A percentile compares a stretch with the other conserved stretches of the same genome.
These are phyloP conservation scores for Wickerhamiella shivajii DNA, from an alignment of 805 yeast genomes.

Conservation along the genomic window DNA sequence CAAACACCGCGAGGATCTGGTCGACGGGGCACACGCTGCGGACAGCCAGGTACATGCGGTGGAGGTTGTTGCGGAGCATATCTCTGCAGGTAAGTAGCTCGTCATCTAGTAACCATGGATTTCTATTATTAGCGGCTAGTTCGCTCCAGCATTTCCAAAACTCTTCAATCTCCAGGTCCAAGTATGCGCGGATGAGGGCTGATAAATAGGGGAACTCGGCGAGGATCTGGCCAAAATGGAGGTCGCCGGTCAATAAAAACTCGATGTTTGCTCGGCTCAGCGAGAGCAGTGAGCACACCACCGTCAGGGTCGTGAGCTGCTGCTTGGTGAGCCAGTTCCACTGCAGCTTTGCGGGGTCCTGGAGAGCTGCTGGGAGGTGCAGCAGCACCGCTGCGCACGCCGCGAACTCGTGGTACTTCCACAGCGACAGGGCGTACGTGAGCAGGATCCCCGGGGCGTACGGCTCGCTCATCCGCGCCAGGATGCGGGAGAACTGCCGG, in stretches of 20 bases:
- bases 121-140: background rate
- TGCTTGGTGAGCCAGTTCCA: constrained; percentile 5
- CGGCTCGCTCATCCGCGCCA: background rate
- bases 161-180: constrained; percentile 1
- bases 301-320: background rate
- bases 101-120: background rate
- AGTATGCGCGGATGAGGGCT: background rate
- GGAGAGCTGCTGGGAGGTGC: background rate
- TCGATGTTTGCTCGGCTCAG: constrained; percentile 2
- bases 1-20: background rate
- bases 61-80: background rate
- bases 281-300: background rate
- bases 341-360: background rate
- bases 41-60: background rate
- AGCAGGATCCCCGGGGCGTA: background rate
- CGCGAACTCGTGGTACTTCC: background rate
- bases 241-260: constrained; percentile 2
- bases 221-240: background rate
- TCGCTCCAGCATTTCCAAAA: constrained; percentile 1
- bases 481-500: background rate
- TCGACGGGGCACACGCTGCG: constrained; percentile 1
- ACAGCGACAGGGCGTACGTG: constrained; percentile 4
- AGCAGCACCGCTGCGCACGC: background rate
- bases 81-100: background rate
- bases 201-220: constrained; percentile 1